phyloP scores from a whole-genome alignment of 495 filamentous ascomycete genomes.

The Penicillium samsonianum region DNA sequence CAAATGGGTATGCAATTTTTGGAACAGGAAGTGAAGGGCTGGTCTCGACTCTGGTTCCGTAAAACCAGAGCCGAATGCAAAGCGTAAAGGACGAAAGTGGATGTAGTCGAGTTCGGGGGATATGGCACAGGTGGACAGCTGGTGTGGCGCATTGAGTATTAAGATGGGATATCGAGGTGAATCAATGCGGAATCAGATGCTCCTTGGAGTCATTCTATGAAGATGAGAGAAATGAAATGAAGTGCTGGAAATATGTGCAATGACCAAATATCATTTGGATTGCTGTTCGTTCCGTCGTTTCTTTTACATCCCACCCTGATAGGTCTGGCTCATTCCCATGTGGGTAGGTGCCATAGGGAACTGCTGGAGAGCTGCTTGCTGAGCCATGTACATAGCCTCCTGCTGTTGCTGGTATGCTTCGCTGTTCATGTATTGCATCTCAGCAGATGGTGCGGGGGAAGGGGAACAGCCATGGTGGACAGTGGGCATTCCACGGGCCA shows the following conservation, averaged over 20 bases:
- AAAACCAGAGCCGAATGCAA: slow-evolving; percentile 35
- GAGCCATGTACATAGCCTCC: slow-evolving; percentile 36
- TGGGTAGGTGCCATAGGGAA: slow-evolving; percentile 36
- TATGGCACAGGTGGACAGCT: slow-evolving; percentile 17
- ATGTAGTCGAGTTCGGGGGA: slow-evolving; percentile 15
- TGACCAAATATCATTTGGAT: slow-evolving; percentile 28
- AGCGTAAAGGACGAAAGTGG: slow-evolving; percentile 20
- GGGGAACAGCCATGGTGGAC: slow-evolving; percentile 38
- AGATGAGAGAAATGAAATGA: slow-evolving; percentile 18
- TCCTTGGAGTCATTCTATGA: slow-evolving; percentile 21
- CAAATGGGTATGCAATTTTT: slow-evolving; percentile 52
- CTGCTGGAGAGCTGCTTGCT: slow-evolving; percentile 31
- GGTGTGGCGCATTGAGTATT: slow-evolving; percentile 18
- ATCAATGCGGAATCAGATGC: slow-evolving; percentile 23
- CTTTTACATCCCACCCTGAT: slow-evolving; percentile 32
- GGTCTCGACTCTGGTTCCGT: slow-evolving; percentile 27
- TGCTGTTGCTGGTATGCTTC: slow-evolving; percentile 41
- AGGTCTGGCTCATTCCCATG: slow-evolving; percentile 41
- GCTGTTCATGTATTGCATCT: slow-evolving; percentile 42
- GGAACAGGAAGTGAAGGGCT: slow-evolving; percentile 33
- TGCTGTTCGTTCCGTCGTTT: slow-evolving; percentile 18
- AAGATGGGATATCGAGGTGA: slow-evolving; percentile 11
- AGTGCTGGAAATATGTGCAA: slow-evolving; percentile 30
- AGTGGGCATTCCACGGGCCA: slow-evolving; percentile 29
- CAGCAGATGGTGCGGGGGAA: slow-evolving; percentile 42